phyloP scores from a whole-genome alignment of 345 rosid species.

The Acer negundo region DNA sequence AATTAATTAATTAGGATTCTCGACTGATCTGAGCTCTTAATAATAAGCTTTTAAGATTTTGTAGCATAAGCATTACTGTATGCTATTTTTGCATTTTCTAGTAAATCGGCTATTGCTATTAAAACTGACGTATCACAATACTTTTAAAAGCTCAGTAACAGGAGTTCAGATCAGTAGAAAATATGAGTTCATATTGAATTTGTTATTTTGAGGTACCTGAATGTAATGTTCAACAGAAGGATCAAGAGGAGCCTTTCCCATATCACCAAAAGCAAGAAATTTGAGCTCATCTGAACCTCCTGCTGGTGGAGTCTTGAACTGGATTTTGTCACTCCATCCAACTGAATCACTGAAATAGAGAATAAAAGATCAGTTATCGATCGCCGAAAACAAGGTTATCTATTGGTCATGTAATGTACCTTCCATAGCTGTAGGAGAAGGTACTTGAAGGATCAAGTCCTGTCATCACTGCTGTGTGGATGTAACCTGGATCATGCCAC shows the following conservation, averaged over 20 bases:
- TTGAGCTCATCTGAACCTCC: constrained; percentile 58
- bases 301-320: constrained; percentile 57
- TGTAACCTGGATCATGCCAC: constrained; percentile 77
- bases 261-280: constrained; percentile 63
- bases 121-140: too few species aligned
- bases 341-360: constrained; percentile 41
- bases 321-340: constrained; percentile 59
- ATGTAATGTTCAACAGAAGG: constrained; percentile 60
- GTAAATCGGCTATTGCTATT: too few species aligned
- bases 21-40: too few species aligned
- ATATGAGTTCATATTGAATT: too few species aligned
- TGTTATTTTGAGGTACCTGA: constrained; percentile 35
- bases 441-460: constrained; percentile 50
- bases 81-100: too few species aligned
- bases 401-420: constrained; percentile 31
- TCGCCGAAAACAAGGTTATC: too few species aligned
- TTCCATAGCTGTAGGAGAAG: constrained; percentile 60
- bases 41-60: too few species aligned
- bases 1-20: too few species aligned
- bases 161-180: too few species aligned
- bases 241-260: constrained; percentile 76
- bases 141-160: too few species aligned
- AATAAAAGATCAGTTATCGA: too few species aligned
- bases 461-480: constrained; percentile 60
- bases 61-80: too few species aligned